Evolutionary conservation across 257 asterid species (phyloP).

Genomic region (Solanum habrochaites): DNA sequence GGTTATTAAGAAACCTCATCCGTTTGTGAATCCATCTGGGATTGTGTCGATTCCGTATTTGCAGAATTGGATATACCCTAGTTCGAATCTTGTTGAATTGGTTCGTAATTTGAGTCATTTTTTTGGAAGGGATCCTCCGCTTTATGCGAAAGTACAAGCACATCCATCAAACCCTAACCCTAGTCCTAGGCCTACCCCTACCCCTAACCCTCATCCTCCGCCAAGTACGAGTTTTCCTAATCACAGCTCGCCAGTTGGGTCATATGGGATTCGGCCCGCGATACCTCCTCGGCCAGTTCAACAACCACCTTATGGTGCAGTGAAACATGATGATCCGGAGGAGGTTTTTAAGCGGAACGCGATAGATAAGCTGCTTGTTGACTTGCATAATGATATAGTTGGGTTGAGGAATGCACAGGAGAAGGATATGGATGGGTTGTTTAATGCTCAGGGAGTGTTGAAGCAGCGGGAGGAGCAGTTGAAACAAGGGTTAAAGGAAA

Average conservation of each 20-base stretch:
- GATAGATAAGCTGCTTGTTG: conserved; percentile 46
- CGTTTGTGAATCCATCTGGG: conserved; percentile 80
- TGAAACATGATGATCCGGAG: conserved; percentile 45
- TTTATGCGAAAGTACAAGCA: conserved; percentile 45
- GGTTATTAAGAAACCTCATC: conserved; percentile 75
- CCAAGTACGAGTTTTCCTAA: neutral
- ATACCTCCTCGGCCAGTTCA: conserved; percentile 68
- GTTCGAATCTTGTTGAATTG: conserved; percentile 70
- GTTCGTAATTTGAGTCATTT: conserved; percentile 41
- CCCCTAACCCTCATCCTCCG: neutral
- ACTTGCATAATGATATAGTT: conserved; percentile 38
- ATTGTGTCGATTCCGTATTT: conserved; percentile 64
- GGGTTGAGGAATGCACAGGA: conserved; percentile 59
- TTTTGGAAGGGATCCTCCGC: conserved; percentile 85
- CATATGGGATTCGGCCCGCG: conserved; percentile 38
- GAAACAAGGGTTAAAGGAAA: conserved; percentile 57
- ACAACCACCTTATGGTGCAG: conserved; percentile 43
- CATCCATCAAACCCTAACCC: conserved; percentile 2
- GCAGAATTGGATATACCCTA: conserved; percentile 75
- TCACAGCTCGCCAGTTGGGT: conserved; percentile 14
- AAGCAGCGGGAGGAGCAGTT: conserved; percentile 61
- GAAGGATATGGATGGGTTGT: conserved; percentile 70
- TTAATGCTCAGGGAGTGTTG: conserved; percentile 42
- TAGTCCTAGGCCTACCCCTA: neutral
- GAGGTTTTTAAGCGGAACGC: conserved; percentile 61